Evolutionary conservation across 2,329 filamentous ascomycete genomes (phyloP).

Genomic region (Hypoxylon sp.): DNA sequence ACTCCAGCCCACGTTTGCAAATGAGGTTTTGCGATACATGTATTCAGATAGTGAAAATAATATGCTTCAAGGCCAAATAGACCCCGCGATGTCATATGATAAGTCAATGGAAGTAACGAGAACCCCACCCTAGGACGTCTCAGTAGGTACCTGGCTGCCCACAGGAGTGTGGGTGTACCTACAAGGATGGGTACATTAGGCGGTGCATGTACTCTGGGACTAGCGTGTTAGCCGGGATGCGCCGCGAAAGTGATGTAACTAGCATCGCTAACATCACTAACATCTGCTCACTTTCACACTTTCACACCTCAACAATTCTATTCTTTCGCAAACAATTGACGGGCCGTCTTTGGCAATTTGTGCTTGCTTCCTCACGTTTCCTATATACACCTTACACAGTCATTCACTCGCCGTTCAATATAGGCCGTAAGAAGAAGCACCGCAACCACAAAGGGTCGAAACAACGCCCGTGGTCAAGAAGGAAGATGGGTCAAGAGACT

Average conservation of each 20-base stretch:
- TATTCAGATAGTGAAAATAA: slow-evolving; percentile 10
- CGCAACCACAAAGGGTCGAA: slow-evolving; percentile 44
- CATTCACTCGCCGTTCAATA: slow-evolving; percentile 24
- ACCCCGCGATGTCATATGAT: slow-evolving; percentile 20
- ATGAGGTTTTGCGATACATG: neutral
- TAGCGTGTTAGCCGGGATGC: slow-evolving; percentile 17
- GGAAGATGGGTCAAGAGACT: slow-evolving; percentile 88
- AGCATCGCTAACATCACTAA: no score
- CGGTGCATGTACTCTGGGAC: slow-evolving; percentile 4
- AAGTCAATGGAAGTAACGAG: slow-evolving; percentile 2
- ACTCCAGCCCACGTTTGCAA: no score
- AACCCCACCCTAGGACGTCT: slow-evolving; percentile 16
- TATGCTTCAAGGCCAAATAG: neutral
- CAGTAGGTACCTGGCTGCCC: neutral
- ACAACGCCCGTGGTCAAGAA: slow-evolving; percentile 45
- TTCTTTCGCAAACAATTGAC: slow-evolving; percentile 3
- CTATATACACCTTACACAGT: neutral
- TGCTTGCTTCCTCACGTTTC: neutral
- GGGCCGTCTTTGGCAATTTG: neutral
- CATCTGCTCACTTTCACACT: neutral
- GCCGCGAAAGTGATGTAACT: slow-evolving; percentile 23
- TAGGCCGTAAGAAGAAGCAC: slow-evolving; percentile 47
- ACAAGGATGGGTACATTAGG: slow-evolving; percentile 7
- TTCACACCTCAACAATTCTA: slow-evolving; percentile 1
- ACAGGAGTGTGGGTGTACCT: slow-evolving; percentile 6